Base-by-base conservation (phyloP, 2,329 filamentous ascomycete genomes). In the Pseudogymnoascus sp. region DNA sequence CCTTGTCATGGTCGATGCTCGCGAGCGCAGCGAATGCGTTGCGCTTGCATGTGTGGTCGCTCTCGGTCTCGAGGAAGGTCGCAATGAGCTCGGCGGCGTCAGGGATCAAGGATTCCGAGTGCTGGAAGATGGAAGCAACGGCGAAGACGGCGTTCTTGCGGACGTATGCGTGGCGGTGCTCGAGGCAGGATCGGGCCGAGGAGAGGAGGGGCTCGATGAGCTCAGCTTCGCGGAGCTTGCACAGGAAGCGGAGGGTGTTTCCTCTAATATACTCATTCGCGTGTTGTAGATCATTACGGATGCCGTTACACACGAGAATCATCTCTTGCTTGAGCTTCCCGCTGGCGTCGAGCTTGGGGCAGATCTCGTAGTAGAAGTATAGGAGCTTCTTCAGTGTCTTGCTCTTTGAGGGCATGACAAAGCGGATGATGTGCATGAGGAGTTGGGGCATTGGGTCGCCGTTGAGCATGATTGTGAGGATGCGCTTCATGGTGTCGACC, bases 321-420 rank as follows among this genome's bases (percentile, higher is more conserved):
- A 97, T 97, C 79, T 99, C 94, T 78, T 99, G 94, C 82, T 97
- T 97, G 67, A 99, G 81, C 83, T 97, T 99, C 72, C 94, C 94
- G 73, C 82, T 87, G 61, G 87, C 82, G 76, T 99, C 94, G 63
- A 92, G 87, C 80, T 99, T 99, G 41, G 93, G 94, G 76, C 94
- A 97, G 74, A 97, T 94, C 79, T 99, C 94, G 75, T 97, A 97
- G 81, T 99, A 99, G 77, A 99, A 94, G 79, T 99, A 99, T 62
- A 99, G 84, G 65, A 99, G 84, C 81, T 99, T 99, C 85, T 99
- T 99, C 71, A 99, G 81, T 42, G 89, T 81, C 80, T 99, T 99
- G 77, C 90, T 91, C 80, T 95, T 97, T 66, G 92, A 96, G 12
- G 94, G 94, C 94, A 99, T 99, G 71, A 99, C 92, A 75, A 99